Evolutionary conservation across 2,329 filamentous ascomycete genomes (phyloP).

Genomic region (Phialocephala sp.): DNA sequence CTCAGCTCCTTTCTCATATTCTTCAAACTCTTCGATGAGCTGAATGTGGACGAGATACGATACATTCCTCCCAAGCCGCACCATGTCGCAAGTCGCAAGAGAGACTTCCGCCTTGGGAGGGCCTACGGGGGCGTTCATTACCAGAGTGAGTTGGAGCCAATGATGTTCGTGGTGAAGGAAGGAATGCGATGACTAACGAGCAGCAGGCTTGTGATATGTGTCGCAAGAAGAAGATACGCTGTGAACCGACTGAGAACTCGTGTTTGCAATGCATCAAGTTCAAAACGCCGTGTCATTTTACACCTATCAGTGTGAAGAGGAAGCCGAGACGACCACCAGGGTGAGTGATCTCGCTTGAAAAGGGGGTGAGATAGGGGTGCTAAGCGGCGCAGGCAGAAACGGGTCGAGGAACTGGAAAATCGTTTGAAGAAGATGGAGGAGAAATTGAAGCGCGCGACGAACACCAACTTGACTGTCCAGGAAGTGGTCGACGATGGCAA

Average conservation of each 20-base stretch:
- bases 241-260: slow-evolving; percentile 34
- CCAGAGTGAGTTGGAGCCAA: slow-evolving; percentile 19
- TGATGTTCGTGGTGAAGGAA: not conserved
- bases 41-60: not conserved
- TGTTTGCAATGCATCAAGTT: slow-evolving; percentile 41
- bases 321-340: slow-evolving; percentile 34
- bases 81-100: not conserved
- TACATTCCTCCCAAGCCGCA: not conserved
- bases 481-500: not conserved
- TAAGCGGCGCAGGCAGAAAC: slow-evolving; percentile 25
- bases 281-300: slow-evolving; percentile 40
- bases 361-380: not conserved
- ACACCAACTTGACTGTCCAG: not conserved
- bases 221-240: slow-evolving; percentile 43
- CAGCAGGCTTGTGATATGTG: slow-evolving; percentile 40
- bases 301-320: slow-evolving; percentile 36
- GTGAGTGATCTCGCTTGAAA: slow-evolving; percentile 29
- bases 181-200: slow-evolving; percentile 12
- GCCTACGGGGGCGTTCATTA: slow-evolving; percentile 18
- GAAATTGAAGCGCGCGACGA: slow-evolving; percentile 24
- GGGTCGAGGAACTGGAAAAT: slow-evolving; percentile 33
- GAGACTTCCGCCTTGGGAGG: not conserved
- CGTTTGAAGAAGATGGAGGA: slow-evolving; percentile 32
- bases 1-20: slow-evolving; percentile 12
- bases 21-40: slow-evolving; percentile 12